Evolutionary conservation across 352 stramenopile species (phyloP).

Genomic region (Halophytophthora polymorphica): DNA sequence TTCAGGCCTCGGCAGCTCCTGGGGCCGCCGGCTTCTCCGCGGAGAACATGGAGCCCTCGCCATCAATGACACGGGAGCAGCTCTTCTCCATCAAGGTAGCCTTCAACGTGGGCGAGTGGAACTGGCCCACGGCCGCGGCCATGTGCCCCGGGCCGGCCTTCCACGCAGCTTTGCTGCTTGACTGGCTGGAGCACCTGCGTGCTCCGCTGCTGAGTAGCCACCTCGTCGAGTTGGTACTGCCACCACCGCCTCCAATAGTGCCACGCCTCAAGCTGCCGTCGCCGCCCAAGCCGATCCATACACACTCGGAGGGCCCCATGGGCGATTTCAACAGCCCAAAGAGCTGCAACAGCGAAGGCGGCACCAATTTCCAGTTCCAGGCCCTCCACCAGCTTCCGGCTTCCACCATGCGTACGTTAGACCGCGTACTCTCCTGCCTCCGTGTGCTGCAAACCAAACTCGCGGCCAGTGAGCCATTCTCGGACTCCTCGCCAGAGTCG

Average conservation of each 20-base stretch:
- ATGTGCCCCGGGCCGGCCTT: conserved; percentile 22
- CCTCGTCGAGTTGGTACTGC: conserved; percentile 29
- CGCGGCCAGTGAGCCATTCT: conserved; percentile 6
- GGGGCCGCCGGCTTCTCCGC: conserved; percentile 7
- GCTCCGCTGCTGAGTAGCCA: conserved; percentile 47
- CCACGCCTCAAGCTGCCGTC: conserved; percentile 17
- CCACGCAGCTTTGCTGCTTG: conserved; percentile 55
- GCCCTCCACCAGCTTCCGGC: conserved; percentile 55
- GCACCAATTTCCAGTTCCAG: conserved; percentile 31
- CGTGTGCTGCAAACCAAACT: conserved; percentile 39
- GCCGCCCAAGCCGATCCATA: conserved; percentile 3
- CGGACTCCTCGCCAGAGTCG: not conserved
- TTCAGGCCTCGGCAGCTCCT: conserved; percentile 6
- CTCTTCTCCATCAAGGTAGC: conserved; percentile 66
- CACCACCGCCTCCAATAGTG: conserved; percentile 10
- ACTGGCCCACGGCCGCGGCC: conserved; percentile 43
- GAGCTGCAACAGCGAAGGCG: conserved; percentile 14
- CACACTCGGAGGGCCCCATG: conserved; percentile 2
- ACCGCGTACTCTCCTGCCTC: conserved; percentile 55
- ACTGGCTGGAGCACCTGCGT: conserved; percentile 77
- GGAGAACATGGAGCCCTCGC: conserved; percentile 29
- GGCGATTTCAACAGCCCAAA: conserved; percentile 14
- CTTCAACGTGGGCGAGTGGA: conserved; percentile 75
- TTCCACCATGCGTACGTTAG: conserved; percentile 49
- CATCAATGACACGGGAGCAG: conserved; percentile 17